Conservation (phyloP, 2,329 filamentous ascomycete species). For the Verticillium tricorpus region DNA sequence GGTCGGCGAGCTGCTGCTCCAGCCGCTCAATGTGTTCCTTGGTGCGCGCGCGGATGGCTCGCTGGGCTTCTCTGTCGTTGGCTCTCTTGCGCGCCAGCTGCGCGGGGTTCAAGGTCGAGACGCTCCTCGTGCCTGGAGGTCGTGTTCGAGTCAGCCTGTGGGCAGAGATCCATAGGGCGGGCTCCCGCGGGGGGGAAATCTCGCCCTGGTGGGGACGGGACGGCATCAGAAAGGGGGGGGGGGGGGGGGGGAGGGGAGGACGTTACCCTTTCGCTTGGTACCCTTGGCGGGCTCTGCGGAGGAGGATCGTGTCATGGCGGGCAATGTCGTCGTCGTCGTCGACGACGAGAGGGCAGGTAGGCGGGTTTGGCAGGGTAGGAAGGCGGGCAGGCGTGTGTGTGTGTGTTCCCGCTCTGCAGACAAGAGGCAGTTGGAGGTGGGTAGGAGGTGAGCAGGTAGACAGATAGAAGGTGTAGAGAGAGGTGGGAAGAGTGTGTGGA, state of each 20-base stretch:
- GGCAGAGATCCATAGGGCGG: slow-evolving; percentile 5
- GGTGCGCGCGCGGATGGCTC: slow-evolving; percentile 80
- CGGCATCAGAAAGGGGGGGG: neutral
- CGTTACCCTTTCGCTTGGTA: slow-evolving; percentile 42
- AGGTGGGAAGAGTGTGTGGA: slow-evolving; percentile 4
- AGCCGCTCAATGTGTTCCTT: slow-evolving; percentile 80
- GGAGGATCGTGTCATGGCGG: slow-evolving; percentile 34
- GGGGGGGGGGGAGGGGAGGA: neutral
- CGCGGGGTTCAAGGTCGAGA: slow-evolving; percentile 81
- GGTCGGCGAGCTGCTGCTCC: slow-evolving; percentile 69
- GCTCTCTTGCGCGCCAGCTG: slow-evolving; percentile 87
- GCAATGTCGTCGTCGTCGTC: slow-evolving; percentile 3
- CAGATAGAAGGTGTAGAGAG: neutral
- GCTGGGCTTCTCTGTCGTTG: slow-evolving; percentile 87
- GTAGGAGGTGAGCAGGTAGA: neutral
- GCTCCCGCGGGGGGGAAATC: neutral
- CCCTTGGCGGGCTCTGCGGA: slow-evolving; percentile 38
- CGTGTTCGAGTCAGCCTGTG: slow-evolving; percentile 2
- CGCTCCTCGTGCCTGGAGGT: slow-evolving; percentile 60
- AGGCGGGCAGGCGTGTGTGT: slow-evolving; percentile 10
- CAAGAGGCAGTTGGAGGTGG: too few relatives aligned
- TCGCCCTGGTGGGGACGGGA: neutral
- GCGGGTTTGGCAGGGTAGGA: slow-evolving; percentile 11
- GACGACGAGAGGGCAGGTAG: slow-evolving; percentile 5
- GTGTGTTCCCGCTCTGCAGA: neutral